These are phyloP conservation scores for Chenopodium formosanum DNA, from an alignment of 148 eudicot species.

Conservation along the genomic window DNA sequence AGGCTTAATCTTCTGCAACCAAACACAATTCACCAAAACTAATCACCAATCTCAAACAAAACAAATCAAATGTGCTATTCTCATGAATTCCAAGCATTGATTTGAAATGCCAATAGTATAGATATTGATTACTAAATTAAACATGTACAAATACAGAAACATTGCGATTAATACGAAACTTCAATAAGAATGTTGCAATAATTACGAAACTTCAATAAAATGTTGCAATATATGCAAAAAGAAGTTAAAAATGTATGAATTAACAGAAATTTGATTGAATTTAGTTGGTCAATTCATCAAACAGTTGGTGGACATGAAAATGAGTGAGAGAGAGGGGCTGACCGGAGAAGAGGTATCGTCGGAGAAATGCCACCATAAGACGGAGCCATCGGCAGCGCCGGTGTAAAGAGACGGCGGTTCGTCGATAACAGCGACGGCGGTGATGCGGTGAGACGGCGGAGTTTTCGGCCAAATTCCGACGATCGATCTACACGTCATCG, in stretches of 20 bases:
- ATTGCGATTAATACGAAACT: too few relatives aligned
- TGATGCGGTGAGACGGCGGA: conserved; percentile 75
- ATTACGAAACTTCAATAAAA: not conserved
- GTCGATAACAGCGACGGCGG: conserved; percentile 51
- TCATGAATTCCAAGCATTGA: not conserved
- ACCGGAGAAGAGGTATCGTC: conserved; percentile 27
- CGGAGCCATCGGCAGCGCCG: conserved; percentile 95
- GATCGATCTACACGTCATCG: conserved; percentile 81
- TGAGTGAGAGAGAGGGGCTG: not conserved
- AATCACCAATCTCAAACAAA: not conserved
- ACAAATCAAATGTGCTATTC: too few relatives aligned
- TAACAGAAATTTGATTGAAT: not conserved
- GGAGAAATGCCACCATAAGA: conserved; percentile 84
- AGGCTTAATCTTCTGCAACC: conserved; percentile 73
- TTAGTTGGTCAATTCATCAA: conserved; percentile 3
- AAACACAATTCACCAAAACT: conserved; percentile 1
- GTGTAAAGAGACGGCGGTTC: conserved; percentile 82
- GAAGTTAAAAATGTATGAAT: not conserved
- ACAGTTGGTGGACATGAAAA: not conserved
- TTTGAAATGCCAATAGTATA: not conserved
- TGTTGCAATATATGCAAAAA: not conserved
- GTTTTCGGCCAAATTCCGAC: conserved; percentile 85
- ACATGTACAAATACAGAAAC: too few relatives aligned
- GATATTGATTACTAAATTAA: not conserved
- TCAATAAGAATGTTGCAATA: too few relatives aligned